Evolutionary conservation across 139 green algal species (phyloP), one percentile per base, ranked within the genome.

Genomic region (Edaphochlamys debaryana): DNA sequence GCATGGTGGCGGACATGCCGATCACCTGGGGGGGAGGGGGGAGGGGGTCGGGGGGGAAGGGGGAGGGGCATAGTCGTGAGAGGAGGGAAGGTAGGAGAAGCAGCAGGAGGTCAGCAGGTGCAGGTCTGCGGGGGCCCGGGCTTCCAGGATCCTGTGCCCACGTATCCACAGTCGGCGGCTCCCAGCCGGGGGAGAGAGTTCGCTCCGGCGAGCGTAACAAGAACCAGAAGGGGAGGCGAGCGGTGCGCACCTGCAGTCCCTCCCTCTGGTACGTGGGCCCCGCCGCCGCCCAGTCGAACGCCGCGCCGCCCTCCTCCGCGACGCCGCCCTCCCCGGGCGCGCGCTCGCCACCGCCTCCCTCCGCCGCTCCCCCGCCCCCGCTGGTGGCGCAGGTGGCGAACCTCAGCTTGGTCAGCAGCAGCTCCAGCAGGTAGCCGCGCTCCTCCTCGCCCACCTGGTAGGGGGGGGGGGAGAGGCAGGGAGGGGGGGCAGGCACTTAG

Each of bases 381-480:
- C 9, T 19, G n/a, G 64, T 20, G 1, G 77, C 77, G 4, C 45
- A 73, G 29, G 88, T 92, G 1, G 85, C 75, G 79, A 94, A 98
- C 34, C 93, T 69, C 69, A 99, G 90, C 89, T 99, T 99, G 63
- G 97, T 98, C 30, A 99, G 92, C 86, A 99, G 87, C 29, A 99
- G 93, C 92, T 99, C 98, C 84, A 99, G 91, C 80, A 98, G 90
- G 87, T 97, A 97, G 27, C 97, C 98, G 37, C 96, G 89, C 74
- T 94, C 87, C 63, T 90, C 79, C 48, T 98, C 95, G 23, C 92
- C 94, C 50, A 94, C 85, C 91, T 92, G 87, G 11, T n/a, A n/a
- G n/a, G n/a, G n/a, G n/a, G n/a, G n/a, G n/a, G n/a, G n/a, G n/a
- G n/a, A n/a, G n/a, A n/a, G n/a, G n/a, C n/a, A n/a, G n/a, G n/a